A percentile compares a stretch with the other conserved stretches of the same genome.
These are phyloP conservation scores for Alternaria postmessia DNA, from an alignment of 2,329 filamentous ascomycete genomes.

Conservation along the genomic window DNA sequence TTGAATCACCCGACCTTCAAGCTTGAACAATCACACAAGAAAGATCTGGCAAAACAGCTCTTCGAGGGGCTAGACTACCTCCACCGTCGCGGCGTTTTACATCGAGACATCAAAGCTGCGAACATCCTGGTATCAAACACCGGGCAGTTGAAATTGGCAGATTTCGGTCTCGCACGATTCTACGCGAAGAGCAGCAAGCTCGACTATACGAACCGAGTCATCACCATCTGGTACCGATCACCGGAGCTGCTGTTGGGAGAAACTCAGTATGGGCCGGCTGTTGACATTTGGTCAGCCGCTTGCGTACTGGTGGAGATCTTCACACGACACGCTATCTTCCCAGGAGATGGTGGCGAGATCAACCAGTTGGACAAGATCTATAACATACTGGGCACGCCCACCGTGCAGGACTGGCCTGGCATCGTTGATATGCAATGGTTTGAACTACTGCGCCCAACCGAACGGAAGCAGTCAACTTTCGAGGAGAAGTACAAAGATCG, in stretches of 20 bases:
- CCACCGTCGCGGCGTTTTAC: conserved; percentile 89
- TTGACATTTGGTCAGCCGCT: conserved; percentile 97
- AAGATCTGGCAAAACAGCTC: conserved; percentile 89
- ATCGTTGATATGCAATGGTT: conserved; percentile 98
- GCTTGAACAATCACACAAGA: conserved; percentile 85
- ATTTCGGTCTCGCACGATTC: conserved; percentile 95
- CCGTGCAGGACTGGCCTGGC: conserved; percentile 82
- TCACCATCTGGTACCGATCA: conserved; percentile 98
- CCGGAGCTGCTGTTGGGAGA: conserved; percentile 91
- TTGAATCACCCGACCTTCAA: conserved; percentile 94
- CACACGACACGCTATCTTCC: conserved; percentile 90
- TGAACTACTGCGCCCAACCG: conserved; percentile 82
- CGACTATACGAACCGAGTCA: conserved; percentile 97
- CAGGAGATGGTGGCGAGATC: conserved; percentile 93
- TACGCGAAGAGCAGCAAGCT: conserved; percentile 91
- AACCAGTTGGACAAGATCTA: conserved; percentile 98
- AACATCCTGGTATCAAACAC: conserved; percentile 94
- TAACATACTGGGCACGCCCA: conserved; percentile 87
- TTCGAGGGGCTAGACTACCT: conserved; percentile 95
- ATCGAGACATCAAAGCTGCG: conserved; percentile 97
- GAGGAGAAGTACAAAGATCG: conserved; percentile 81
- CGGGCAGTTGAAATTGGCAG: conserved; percentile 88
- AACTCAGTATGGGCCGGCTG: conserved; percentile 95
- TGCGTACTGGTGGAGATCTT: conserved; percentile 98
- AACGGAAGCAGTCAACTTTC: conserved; percentile 77